These are phyloP conservation scores for Clohesyomyces aquaticus DNA, from an alignment of 495 filamentous ascomycete genomes.

Conservation along the genomic window DNA sequence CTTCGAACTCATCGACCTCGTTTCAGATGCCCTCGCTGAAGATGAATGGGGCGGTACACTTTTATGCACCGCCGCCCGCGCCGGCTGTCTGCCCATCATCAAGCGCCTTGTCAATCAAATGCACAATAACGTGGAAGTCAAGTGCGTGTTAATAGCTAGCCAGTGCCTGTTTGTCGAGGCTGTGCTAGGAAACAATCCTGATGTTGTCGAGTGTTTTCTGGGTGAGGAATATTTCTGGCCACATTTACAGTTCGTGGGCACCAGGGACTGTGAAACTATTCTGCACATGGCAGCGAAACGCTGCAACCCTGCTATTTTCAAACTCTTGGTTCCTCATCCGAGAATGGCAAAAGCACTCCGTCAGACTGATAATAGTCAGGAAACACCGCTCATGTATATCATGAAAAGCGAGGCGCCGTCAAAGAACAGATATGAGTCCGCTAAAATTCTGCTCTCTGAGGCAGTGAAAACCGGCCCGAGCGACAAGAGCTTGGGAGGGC, in stretches of 20 bases:
- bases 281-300: conserved; percentile 17
- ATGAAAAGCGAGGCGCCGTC: background rate
- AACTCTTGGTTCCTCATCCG: conserved; percentile 10
- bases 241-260: background rate
- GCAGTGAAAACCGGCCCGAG: background rate
- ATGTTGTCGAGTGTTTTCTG: conserved; percentile 15
- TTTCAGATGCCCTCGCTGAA: conserved; percentile 16
- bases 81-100: conserved; percentile 17
- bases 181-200: conserved; percentile 10
- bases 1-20: conserved; percentile 10
- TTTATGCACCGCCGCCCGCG: conserved; percentile 14
- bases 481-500: background rate
- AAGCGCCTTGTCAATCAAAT: conserved; percentile 9
- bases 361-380: conserved; percentile 1
- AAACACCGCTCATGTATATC: conserved; percentile 5
- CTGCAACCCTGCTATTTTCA: conserved; percentile 20
- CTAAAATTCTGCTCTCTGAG: conserved; percentile 7
- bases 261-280: conserved; percentile 3
- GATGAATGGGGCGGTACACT: conserved; percentile 16
- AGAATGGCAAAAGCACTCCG: background rate
- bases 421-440: conserved; percentile 13
- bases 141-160: conserved; percentile 3
- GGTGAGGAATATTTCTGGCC: conserved; percentile 4
- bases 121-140: conserved; percentile 7
- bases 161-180: background rate